These are phyloP conservation scores for Dichomitus squalens DNA, from an alignment of 1,284 basidiomycete genomes.

Conservation along the genomic window DNA sequence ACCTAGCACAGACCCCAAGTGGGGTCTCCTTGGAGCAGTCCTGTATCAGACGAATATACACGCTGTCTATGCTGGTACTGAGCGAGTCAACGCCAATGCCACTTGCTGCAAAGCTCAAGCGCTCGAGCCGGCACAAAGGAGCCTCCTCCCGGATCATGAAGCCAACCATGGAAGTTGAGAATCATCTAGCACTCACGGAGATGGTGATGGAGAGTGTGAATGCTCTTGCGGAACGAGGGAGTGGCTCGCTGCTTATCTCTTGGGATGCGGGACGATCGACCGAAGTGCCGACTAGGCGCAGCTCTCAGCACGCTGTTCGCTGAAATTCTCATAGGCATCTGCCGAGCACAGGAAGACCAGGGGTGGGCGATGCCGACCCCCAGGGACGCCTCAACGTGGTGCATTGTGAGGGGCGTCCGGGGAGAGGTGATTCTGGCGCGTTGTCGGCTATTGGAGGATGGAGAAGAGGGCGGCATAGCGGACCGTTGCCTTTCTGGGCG, in stretches of 20 bases:
- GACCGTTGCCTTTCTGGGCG: slow-evolving; percentile 13
- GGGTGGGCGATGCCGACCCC: neutral
- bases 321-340: neutral
- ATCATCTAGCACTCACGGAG: neutral
- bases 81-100: neutral
- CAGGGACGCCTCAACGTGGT: neutral
- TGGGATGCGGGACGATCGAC: neutral
- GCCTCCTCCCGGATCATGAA: slow-evolving; percentile 1
- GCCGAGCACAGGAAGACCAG: neutral
- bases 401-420: neutral
- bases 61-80: too few species aligned
- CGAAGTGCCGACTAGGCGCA: neutral
- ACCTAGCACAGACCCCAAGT: too few species aligned
- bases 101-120: neutral
- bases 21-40: too few species aligned
- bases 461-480: slow-evolving; percentile 7
- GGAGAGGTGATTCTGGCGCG: neutral
- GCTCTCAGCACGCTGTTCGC: neutral
- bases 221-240: neutral
- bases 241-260: neutral
- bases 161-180: slow-evolving; percentile 1
- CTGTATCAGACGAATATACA: too few species aligned
- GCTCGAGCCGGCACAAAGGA: slow-evolving; percentile 9
- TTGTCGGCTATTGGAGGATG: neutral
- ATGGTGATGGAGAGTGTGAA: neutral